Base-by-base conservation (phyloP, 2,329 filamentous ascomycete species). In the Colletotrichum karsti region DNA sequence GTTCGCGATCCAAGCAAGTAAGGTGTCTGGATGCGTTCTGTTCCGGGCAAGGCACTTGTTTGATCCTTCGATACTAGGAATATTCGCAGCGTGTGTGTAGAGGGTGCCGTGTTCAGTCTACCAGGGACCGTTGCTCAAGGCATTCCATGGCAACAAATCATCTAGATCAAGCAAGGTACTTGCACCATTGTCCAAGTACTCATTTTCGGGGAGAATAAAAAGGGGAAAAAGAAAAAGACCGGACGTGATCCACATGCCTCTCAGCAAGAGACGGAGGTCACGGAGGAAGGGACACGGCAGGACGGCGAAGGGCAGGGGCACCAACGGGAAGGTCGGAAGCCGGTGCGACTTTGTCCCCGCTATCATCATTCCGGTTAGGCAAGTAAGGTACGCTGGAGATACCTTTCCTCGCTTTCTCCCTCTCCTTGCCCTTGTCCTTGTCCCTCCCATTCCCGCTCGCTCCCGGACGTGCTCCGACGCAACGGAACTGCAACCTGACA, bases 401-500 rank as follows among this genome's bases (percentile, higher is more conserved):
- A n/a, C n/a, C n/a, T n/a, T n/a, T 12, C 30, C 30, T 35, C 30
- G 30, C 30, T 35, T 12, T 35, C 5, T 35, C 30, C 13, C 12
- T 28, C 15, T 48, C 20, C 44, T 50, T 30, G 44, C 26, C 13
- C 8, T 46, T 46, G 20, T 24, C 18, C 41, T 44, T 44, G 18
- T 44, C 18, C 41, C 22, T 22, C 41, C 26, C 44, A 15, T 20
- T 24, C 48, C 30, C 26, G 30, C n/a, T 67, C 24, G 33, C 50
- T 55, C 51, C 63, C 51, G 35, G 42, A 28, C 37, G 44, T 56
- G 35, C 51, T 51, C 58, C 64, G 59, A 67, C 42, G 53, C 44
- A 24, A 30, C 57, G 57, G 50, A 33, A 46, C 37, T 58, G 42
- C 51, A 46, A 57, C 53, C 53, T 28, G 42, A 37, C 58, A 57